A percentile compares a stretch with the other conserved stretches of the same genome.
These are phyloP conservation scores for Candida endomychidarum DNA, from an alignment of 805 yeast genomes.

Conservation along the genomic window DNA sequence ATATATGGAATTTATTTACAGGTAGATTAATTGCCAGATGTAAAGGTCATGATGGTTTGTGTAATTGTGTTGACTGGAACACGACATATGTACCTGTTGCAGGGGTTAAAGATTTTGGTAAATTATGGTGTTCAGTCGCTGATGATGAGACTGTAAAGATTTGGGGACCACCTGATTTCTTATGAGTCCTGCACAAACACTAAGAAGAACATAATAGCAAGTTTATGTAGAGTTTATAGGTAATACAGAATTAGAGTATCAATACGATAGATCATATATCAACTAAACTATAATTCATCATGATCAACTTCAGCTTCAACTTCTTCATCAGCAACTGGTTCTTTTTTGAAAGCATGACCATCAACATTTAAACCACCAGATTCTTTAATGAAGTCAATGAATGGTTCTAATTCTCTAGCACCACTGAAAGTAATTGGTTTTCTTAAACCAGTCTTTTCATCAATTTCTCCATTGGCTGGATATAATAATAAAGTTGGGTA, in stretches of 20 bases:
- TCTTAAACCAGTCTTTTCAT: constrained; percentile 44
- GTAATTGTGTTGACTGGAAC: constrained; percentile 82
- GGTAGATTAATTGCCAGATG: constrained; percentile 65
- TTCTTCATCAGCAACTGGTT: constrained; percentile 26
- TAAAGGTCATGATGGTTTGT: constrained; percentile 62
- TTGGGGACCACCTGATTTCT: constrained; percentile 47
- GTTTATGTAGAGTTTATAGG: constrained; percentile 1
- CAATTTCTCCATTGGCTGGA: constrained; percentile 66
- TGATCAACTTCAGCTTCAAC: constrained; percentile 25
- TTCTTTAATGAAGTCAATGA: constrained; percentile 69
- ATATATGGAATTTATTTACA: constrained; percentile 73
- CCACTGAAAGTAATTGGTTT: constrained; percentile 63
- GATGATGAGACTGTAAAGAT: constrained; percentile 74
- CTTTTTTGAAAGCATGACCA: constrained; percentile 35
- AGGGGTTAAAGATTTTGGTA: constrained; percentile 33
- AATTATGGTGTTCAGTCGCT: constrained; percentile 78
- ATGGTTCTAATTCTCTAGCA: constrained; percentile 68
- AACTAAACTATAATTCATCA: constrained; percentile 36
- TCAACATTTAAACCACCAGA: constrained; percentile 66
- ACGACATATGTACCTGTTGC: constrained; percentile 16
- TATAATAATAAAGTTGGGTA: constrained; percentile 90
- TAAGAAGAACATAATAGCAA: too few relatives aligned
- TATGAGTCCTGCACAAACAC: too few relatives aligned
- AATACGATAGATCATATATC: neutral
- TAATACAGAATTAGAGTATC: too few relatives aligned